Conservation (phyloP, 148 eudicot genomes). For the Silene uniflora region DNA sequence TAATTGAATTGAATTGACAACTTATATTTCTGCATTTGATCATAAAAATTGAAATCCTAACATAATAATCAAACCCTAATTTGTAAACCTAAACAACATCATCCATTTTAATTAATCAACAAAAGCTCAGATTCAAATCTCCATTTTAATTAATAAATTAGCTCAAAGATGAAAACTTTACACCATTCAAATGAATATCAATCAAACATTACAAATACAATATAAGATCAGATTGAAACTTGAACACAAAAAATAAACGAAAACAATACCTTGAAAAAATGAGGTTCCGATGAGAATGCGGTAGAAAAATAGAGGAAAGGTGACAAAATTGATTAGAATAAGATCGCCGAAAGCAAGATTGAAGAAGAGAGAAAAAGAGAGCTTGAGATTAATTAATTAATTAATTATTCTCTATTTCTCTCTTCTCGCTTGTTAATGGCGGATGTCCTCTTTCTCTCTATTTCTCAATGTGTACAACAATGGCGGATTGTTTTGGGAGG, state of each 20-base stretch:
- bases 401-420: constrained; percentile 19
- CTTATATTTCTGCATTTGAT: no score
- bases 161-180: background rate
- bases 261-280: constrained; percentile 18
- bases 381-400: background rate
- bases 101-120: no score
- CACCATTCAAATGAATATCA: background rate
- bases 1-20: no score
- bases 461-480: constrained; percentile 14
- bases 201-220: background rate
- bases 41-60: no score
- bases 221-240: constrained; percentile 6
- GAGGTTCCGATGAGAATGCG: constrained; percentile 16
- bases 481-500: constrained; percentile 22
- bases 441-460: background rate
- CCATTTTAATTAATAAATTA: background rate
- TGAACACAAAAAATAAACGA: background rate
- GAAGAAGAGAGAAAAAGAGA: constrained; percentile 6
- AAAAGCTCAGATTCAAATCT: background rate
- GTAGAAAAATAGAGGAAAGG: constrained; percentile 2
- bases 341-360: constrained; percentile 9
- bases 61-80: background rate
- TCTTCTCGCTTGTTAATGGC: constrained; percentile 6
- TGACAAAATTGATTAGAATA: constrained; percentile 11
- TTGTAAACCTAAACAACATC: background rate